Evolutionary conservation across 257 asterid genomes (phyloP), one percentile per base, ranked within the genome.

Genomic region (Solanum ahanhuiri): DNA sequence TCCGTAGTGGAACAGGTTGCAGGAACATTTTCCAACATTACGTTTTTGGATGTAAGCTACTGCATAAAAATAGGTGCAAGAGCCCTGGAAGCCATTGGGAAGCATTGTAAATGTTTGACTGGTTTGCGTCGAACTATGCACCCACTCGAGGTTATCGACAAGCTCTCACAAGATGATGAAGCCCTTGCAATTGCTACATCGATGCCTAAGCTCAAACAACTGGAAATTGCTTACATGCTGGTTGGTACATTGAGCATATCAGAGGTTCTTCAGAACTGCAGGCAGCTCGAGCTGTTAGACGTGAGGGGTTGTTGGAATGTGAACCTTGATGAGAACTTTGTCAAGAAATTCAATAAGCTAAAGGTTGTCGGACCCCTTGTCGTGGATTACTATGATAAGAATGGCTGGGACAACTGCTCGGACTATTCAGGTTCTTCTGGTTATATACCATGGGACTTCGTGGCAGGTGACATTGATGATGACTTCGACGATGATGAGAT

Each of bases 271-370:
- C 41, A 75, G 12, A 85, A 83, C 54, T 91, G 93, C 77, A 57
- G 22, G 9, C 79, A 86, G 66, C 91, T 91, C 17, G 89, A 89
- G 43, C 86, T 81, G 17, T 70, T 91, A 70, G 93, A 91, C 41
- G 41, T 91, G 14, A 75, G 94, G 70, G 94, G 94, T 9, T 92
- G 94, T 67, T 92, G 93, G 93, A 86, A 88, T 22, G 94, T 92
- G 89, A 86, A 87, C 25, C 87, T 91, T 25, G 94, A 92, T 41
- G 92, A 91, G 22, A 83, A 87, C 81, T 81, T 83, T 41, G 66
- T 85, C 64, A 88, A 87, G 89, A 87, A 88, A 48, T 91, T 91
- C 60, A 90, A 91, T 2, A 88, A 88, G 25, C 64, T 92, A 37
- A 91, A 83, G 64, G 87, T 92, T 4, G 43, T 92, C 18, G 94